A percentile compares a stretch with the other conserved stretches of the same genome.
Conservation (phyloP, 106 monocot genomes). For the Dioscorea zingiberensis region DNA sequence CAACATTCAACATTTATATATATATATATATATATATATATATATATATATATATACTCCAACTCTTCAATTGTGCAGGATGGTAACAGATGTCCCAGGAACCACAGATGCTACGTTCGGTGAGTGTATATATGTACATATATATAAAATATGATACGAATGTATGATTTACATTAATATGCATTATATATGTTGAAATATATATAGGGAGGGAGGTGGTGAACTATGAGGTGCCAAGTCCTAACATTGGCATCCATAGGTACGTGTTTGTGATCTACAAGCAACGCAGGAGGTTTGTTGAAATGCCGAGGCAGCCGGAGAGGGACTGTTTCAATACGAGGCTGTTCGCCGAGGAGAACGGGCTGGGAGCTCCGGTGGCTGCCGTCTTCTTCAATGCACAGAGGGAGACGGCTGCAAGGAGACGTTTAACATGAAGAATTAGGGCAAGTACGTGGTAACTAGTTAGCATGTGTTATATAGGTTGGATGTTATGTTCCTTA, state of each 20-base stretch:
- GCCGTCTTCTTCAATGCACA: constrained; percentile 12
- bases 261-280: constrained; percentile 5
- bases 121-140: background rate
- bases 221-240: constrained; percentile 3
- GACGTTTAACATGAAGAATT: background rate
- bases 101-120: constrained; percentile 11
- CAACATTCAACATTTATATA: too few relatives aligned
- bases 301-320: background rate
- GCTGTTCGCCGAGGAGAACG: background rate
- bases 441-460: background rate
- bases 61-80: too few relatives aligned
- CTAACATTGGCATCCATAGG: constrained; percentile 8
- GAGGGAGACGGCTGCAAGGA: background rate
- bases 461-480: too few relatives aligned
- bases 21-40: too few relatives aligned
- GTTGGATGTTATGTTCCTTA: too few relatives aligned
- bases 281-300: background rate
- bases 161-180: background rate
- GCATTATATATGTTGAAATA: background rate
- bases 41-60: too few relatives aligned
- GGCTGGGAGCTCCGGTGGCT: background rate
- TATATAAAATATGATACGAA: background rate
- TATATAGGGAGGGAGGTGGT: constrained; percentile 2
- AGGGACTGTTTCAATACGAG: background rate
- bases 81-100: constrained; percentile 10